Evolutionary conservation across 495 filamentous ascomycete species (phyloP).

Genomic region (Xylaria sp.): DNA sequence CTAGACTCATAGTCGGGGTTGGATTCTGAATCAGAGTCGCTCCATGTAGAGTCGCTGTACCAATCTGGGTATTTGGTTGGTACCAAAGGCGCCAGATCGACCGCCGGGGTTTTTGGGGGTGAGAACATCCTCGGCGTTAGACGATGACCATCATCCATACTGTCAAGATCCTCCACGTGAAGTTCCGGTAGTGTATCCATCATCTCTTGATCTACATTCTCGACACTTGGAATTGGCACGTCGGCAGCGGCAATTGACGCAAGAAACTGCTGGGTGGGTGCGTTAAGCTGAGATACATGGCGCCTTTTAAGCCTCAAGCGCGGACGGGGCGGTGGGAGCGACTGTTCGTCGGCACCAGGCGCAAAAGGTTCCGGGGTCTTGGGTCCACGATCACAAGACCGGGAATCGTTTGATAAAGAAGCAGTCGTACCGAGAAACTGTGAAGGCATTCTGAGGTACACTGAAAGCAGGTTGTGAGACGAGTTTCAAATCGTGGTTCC

Average conservation of each 20-base stretch:
- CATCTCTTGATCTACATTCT: constrained; percentile 51
- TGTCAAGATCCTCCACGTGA: constrained; percentile 39
- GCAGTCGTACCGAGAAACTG: constrained; percentile 51
- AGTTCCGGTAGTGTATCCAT: constrained; percentile 36
- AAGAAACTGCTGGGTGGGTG: constrained; percentile 63
- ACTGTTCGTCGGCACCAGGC: constrained; percentile 40
- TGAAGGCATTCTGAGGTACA: constrained; percentile 40
- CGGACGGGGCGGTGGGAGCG: constrained; percentile 51
- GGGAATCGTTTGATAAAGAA: constrained; percentile 48
- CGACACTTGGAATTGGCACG: constrained; percentile 62
- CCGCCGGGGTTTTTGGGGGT: constrained; percentile 55
- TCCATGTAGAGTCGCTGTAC: constrained; percentile 53
- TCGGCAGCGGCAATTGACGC: constrained; percentile 64
- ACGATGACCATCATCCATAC: constrained; percentile 37
- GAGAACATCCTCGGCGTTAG: constrained; percentile 45
- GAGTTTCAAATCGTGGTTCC: constrained; percentile 6
- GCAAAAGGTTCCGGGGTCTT: constrained; percentile 54
- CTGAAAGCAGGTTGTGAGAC: constrained; percentile 3
- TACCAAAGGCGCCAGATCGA: constrained; percentile 43
- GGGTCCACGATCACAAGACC: constrained; percentile 44
- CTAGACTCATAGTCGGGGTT: constrained; percentile 59
- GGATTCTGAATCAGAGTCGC: constrained; percentile 53
- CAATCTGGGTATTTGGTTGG: constrained; percentile 54
- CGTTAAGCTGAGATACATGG: constrained; percentile 53
- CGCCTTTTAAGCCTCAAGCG: constrained; percentile 54